Percentiles rank a stretch among this genome's conserved stretches.
Conservation (phyloP, 441 rosid genomes). For the Corymbia citriodora region DNA sequence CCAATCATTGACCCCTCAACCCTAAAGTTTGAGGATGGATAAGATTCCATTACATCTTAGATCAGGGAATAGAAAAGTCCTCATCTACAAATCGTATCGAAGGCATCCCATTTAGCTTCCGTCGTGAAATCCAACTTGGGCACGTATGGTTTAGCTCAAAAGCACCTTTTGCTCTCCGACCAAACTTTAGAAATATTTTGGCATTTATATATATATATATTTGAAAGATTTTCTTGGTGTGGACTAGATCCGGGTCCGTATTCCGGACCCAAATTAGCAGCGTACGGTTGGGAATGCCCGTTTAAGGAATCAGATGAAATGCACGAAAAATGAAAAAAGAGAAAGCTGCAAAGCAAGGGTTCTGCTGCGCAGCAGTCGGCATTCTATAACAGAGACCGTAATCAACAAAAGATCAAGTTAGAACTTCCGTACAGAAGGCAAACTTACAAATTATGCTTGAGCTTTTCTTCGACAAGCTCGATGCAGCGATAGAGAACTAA, state of each 20-base stretch:
- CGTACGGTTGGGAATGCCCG: background rate
- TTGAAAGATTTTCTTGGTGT: background rate
- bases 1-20: background rate
- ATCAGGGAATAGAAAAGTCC: background rate
- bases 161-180: background rate
- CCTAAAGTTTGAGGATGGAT: background rate
- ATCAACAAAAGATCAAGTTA: background rate
- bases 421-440: background rate
- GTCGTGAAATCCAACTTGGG: background rate
- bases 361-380: background rate
- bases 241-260: background rate
- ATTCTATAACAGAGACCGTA: background rate
- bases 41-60: background rate
- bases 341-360: background rate
- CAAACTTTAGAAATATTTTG: background rate
- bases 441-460: conserved; percentile 16
- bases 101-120: background rate
- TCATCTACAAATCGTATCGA: background rate
- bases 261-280: background rate
- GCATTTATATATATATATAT: background rate
- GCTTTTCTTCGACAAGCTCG: conserved; percentile 77
- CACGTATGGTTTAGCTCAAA: background rate
- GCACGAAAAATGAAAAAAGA: background rate
- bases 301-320: background rate
- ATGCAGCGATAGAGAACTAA: conserved; percentile 74